phyloP scores from a whole-genome alignment of 2,329 filamentous ascomycete genomes.

The Botrytis byssoidea region DNA sequence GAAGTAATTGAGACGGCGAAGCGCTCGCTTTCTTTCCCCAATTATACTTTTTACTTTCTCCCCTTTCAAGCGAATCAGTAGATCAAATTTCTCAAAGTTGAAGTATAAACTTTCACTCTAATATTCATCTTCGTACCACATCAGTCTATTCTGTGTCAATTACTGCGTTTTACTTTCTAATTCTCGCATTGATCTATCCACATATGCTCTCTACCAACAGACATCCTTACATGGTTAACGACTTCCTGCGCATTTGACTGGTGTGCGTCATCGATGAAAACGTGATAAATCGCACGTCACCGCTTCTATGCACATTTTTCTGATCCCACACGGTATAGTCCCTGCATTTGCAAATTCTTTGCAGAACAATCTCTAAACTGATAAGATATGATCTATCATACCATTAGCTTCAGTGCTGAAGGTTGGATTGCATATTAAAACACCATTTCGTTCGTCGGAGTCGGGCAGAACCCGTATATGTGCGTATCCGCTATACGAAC shows the following conservation, averaged over 20 bases:
- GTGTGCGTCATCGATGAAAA: not conserved
- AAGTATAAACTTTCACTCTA: not conserved
- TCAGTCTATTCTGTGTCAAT: not conserved
- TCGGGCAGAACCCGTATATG: conserved; percentile 8
- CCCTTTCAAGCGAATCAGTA: not conserved
- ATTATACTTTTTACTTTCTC: not conserved
- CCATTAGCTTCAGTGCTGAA: not conserved
- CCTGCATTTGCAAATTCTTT: conserved; percentile 6
- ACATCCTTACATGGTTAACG: not conserved
- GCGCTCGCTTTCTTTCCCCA: not conserved
- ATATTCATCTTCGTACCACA: not conserved
- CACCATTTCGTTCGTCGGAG: not conserved
- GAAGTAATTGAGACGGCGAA: not conserved
- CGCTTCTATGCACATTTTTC: not conserved
- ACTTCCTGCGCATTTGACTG: not conserved
- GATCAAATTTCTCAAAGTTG: not conserved
- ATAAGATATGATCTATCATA: conserved; percentile 1
- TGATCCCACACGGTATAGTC: not conserved
- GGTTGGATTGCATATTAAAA: not conserved
- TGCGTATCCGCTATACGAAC: not conserved
- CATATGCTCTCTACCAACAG: not conserved
- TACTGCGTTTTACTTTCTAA: not conserved
- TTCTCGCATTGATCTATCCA: not conserved
- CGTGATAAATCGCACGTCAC: conserved; percentile 3
- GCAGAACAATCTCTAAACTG: not conserved